These are phyloP conservation scores for Gastrolobium bilobum DNA, from an alignment of 306 rosid species.

Conservation along the genomic window DNA sequence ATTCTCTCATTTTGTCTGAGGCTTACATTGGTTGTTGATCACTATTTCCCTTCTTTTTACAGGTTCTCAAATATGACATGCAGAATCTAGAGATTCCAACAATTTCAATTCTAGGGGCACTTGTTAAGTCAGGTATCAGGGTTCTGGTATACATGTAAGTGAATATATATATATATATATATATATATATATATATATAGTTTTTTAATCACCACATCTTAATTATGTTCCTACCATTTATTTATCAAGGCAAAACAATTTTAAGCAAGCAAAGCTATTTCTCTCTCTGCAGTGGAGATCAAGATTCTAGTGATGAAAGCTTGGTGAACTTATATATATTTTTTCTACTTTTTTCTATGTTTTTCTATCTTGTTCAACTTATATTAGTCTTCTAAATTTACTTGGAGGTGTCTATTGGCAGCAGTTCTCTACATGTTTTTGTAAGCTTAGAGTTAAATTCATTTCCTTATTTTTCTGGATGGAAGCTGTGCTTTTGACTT, in stretches of 20 bases:
- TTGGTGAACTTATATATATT: too few relatives aligned
- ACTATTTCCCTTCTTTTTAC: neutral
- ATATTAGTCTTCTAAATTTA: too few relatives aligned
- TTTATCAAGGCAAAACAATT: neutral
- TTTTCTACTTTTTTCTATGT: too few relatives aligned
- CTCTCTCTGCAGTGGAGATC: constrained; percentile 46
- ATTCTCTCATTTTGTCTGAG: neutral
- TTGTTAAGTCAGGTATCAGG: constrained; percentile 48
- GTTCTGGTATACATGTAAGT: constrained; percentile 51
- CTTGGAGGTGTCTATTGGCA: too few relatives aligned
- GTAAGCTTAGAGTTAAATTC: too few relatives aligned
- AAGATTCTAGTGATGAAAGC: too few relatives aligned
- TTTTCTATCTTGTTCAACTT: too few relatives aligned
- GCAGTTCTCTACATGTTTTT: too few relatives aligned
- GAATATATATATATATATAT: neutral
- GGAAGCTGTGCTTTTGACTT: too few relatives aligned
- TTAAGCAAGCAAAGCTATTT: neutral
- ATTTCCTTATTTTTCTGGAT: too few relatives aligned
- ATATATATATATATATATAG: too few relatives aligned
- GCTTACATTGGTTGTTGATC: neutral
- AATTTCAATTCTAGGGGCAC: constrained; percentile 36
- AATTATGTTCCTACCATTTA: neutral
- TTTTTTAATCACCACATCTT: neutral
- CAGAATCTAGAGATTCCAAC: constrained; percentile 43
- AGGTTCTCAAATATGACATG: constrained; percentile 38